phyloP scores from a whole-genome alignment of 345 rosid genomes.

The Cardamine resedifolia region DNA sequence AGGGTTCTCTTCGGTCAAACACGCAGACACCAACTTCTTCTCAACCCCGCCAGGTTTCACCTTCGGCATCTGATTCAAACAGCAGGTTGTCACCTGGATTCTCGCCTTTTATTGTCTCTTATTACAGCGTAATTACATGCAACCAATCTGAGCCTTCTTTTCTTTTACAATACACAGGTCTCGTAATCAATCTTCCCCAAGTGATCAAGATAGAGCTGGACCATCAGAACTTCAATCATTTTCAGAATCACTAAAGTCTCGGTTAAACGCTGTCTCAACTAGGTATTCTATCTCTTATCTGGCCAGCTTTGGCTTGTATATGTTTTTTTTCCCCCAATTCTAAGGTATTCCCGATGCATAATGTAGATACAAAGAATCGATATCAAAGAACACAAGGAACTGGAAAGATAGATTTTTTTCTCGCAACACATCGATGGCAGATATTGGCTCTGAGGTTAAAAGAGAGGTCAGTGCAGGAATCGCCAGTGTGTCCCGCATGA shows the following conservation, averaged over 20 bases:
- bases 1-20: slow-evolving; percentile 46
- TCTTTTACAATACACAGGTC: slow-evolving; percentile 38
- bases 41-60: slow-evolving; percentile 46
- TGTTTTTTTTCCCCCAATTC: background rate
- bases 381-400: slow-evolving; percentile 87
- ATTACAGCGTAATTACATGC: slow-evolving; percentile 4
- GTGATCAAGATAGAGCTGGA: slow-evolving; percentile 77
- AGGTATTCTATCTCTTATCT: slow-evolving; percentile 46
- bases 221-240: slow-evolving; percentile 85
- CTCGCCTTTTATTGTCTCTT: background rate
- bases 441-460: slow-evolving; percentile 75
- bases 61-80: slow-evolving; percentile 55
- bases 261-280: slow-evolving; percentile 68
- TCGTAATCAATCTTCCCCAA: slow-evolving; percentile 54
- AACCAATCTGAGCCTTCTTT: slow-evolving; percentile 12
- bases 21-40: slow-evolving; percentile 38
- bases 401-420: slow-evolving; percentile 93
- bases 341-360: slow-evolving; percentile 7
- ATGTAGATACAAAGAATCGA: slow-evolving; percentile 84
- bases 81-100: slow-evolving; percentile 48
- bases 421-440: slow-evolving; percentile 67
- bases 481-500: slow-evolving; percentile 82
- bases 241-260: slow-evolving; percentile 81
- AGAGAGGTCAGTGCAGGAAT: slow-evolving; percentile 88
- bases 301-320: background rate